Evolutionary conservation across 2,329 filamentous ascomycete species (phyloP).

Genomic region (Ambrosiella beaveri): DNA sequence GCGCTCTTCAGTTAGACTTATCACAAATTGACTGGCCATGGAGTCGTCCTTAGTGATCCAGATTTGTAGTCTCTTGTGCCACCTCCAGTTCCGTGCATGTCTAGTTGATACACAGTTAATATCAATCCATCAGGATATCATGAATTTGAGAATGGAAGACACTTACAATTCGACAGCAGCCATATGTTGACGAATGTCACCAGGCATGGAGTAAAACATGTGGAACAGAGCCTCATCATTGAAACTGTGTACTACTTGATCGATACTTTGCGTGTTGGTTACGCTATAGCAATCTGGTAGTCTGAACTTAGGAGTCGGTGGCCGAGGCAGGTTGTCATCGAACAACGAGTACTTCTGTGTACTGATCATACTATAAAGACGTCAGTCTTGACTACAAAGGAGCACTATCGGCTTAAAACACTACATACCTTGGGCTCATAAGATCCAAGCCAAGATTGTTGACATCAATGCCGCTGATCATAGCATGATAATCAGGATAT

Average conservation of each 20-base stretch:
- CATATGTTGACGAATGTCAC: slow-evolving; percentile 44
- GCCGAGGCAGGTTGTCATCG: slow-evolving; percentile 40
- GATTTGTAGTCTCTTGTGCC: slow-evolving; percentile 48
- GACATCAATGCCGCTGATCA: slow-evolving; percentile 43
- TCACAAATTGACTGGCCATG: slow-evolving; percentile 39
- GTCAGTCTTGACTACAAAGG: background rate
- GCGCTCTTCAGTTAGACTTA: slow-evolving; percentile 39
- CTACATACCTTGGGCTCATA: slow-evolving; percentile 36
- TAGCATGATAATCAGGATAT: slow-evolving; percentile 43
- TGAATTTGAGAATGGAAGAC: background rate
- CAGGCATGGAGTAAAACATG: slow-evolving; percentile 52
- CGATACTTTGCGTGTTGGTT: slow-evolving; percentile 46
- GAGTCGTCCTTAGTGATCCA: slow-evolving; percentile 53
- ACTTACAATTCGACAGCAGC: slow-evolving; percentile 46
- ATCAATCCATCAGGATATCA: too few species aligned
- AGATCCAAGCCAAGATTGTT: slow-evolving; percentile 40
- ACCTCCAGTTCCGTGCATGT: slow-evolving; percentile 48
- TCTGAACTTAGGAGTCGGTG: slow-evolving; percentile 37
- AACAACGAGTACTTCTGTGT: slow-evolving; percentile 44
- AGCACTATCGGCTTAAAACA: background rate
- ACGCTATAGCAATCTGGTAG: slow-evolving; percentile 51
- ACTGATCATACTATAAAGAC: slow-evolving; percentile 30
- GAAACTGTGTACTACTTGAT: slow-evolving; percentile 48
- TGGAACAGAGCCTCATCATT: slow-evolving; percentile 53
- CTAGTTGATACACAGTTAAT: slow-evolving; percentile 20